These are phyloP conservation scores for Lactifluus echinatus DNA, from an alignment of 768 basidiomycete genomes.

Conservation along the genomic window DNA sequence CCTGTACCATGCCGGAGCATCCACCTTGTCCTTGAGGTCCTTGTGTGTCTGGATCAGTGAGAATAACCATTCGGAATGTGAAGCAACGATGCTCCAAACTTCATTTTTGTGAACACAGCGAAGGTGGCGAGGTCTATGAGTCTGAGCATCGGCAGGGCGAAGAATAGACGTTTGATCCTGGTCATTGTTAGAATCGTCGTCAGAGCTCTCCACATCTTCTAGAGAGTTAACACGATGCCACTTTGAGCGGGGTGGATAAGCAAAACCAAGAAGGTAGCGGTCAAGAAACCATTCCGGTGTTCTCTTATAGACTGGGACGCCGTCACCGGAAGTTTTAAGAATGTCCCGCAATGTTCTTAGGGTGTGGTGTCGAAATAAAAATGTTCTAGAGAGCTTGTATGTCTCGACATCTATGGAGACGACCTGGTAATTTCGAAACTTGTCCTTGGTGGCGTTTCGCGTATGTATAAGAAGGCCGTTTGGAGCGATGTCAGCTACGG, in stretches of 20 bases:
- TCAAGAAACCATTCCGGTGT: conserved; percentile 44
- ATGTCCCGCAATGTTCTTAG: conserved; percentile 40
- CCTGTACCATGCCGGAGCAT: conserved; percentile 38
- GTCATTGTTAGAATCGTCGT: not conserved
- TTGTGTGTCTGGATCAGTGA: conserved; percentile 37
- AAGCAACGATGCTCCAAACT: conserved; percentile 42
- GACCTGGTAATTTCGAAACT: conserved; percentile 36
- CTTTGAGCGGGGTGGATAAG: conserved; percentile 22
- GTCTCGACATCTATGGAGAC: conserved; percentile 38
- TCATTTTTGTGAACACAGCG: conserved; percentile 44
- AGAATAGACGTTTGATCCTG: not conserved
- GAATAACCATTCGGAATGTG: conserved; percentile 48
- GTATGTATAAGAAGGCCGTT: conserved; percentile 28
- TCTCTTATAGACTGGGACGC: conserved; percentile 29
- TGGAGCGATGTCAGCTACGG: conserved; percentile 25
- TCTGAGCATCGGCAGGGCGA: conserved; percentile 8
- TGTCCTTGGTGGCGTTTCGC: conserved; percentile 21
- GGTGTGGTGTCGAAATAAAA: conserved; percentile 44
- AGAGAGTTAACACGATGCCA: conserved; percentile 33
- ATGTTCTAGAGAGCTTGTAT: conserved; percentile 37
- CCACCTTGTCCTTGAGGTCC: conserved; percentile 27
- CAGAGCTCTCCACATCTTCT: conserved; percentile 13
- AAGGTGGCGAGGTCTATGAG: conserved; percentile 32
- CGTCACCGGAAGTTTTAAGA: conserved; percentile 26
- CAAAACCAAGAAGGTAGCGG: conserved; percentile 31